These are phyloP conservation scores for Podospora tetraspora DNA, from an alignment of 495 filamentous ascomycete species.

Conservation along the genomic window DNA sequence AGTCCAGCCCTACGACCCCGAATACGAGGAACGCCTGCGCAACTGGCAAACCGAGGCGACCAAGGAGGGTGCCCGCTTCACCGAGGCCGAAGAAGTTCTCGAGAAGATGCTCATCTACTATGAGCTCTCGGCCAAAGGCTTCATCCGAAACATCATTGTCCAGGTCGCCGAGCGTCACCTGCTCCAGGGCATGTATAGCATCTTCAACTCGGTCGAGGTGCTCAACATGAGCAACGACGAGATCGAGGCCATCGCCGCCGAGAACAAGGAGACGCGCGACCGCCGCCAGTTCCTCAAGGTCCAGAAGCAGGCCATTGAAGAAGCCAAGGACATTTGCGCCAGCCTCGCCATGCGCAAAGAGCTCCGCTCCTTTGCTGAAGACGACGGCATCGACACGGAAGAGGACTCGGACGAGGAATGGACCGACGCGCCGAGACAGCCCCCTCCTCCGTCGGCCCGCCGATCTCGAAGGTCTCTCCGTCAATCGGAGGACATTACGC, in stretches of 20 bases:
- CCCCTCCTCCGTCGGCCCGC: background rate
- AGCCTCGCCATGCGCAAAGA: conserved; percentile 39
- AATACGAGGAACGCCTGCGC: conserved; percentile 35
- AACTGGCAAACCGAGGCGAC: conserved; percentile 27
- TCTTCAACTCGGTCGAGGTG: conserved; percentile 36
- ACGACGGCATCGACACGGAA: conserved; percentile 12
- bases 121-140: conserved; percentile 36
- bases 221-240: conserved; percentile 26
- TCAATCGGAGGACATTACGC: background rate
- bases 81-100: conserved; percentile 37
- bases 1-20: conserved; percentile 39
- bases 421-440: background rate
- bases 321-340: conserved; percentile 36
- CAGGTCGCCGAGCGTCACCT: conserved; percentile 38
- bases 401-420: conserved; percentile 24
- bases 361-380: conserved; percentile 27
- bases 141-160: conserved; percentile 36
- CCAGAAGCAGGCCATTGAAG: conserved; percentile 37
- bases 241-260: conserved; percentile 35
- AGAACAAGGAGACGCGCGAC: conserved; percentile 37
- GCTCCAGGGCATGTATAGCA: conserved; percentile 35
- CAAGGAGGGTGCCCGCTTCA: conserved; percentile 26
- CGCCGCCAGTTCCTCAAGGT: conserved; percentile 27
- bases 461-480: background rate
- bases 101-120: conserved; percentile 44